Base-by-base conservation (phyloP, 2,329 filamentous ascomycete species). In the Harringtonia aguacate region DNA sequence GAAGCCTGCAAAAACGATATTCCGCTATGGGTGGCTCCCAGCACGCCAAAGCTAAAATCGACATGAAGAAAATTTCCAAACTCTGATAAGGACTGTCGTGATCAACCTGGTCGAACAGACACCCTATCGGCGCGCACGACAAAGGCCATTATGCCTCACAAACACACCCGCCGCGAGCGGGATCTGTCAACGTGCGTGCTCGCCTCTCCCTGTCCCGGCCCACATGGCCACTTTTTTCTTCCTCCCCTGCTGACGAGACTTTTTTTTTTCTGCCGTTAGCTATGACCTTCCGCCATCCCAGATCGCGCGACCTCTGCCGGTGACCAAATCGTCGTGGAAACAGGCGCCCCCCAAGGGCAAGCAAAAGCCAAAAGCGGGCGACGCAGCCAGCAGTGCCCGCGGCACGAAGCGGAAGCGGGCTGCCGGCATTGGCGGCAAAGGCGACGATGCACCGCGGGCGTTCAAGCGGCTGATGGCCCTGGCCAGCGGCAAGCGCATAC, bases 111-210 rank as follows among this genome's bases (percentile, higher is more conserved):
- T n/a, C n/a, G n/a, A n/a, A n/a, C n/a, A n/a, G n/a, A n/a, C n/a
- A n/a, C n/a, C n/a, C n/a, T n/a, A n/a, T n/a, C n/a, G n/a, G n/a
- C n/a, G n/a, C n/a, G n/a, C n/a, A n/a, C n/a, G n/a, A n/a, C n/a
- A n/a, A n/a, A n/a, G n/a, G n/a, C n/a, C n/a, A n/a, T n/a, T n/a
- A 13, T 94, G 86, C 86, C 86, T 61, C 86, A 90, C 67, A 94
- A 94, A 65, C 86, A 94, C 61, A 90, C 83, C 50, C 74, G 84
- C 52, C 75, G 76, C 45, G 70, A 67, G 12, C 68, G 69, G 41
- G 73, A 80, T 47, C 66, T 68, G 39, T 67, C 67, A 15, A 67
- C 68, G 79, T 81, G 50, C 50, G 55, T 47, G 20, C 15, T 20
- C 20, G n/a, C n/a, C 18, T 3, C 2, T 36, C 35, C 22, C 15